Conservation (phyloP, 202 grass and related monocot species). For the Dendrocalamus latiflorus region DNA sequence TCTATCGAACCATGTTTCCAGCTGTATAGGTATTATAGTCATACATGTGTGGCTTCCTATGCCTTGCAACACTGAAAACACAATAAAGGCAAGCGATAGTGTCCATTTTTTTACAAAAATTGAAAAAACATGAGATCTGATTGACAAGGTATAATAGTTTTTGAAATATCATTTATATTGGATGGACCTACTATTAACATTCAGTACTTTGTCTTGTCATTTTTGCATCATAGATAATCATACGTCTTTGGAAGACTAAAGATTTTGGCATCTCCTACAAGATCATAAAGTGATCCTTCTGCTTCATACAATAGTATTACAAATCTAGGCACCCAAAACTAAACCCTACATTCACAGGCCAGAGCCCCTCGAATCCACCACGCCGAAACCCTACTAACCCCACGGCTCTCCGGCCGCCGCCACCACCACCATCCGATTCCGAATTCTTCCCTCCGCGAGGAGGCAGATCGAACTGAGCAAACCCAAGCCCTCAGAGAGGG, state of each 20-base stretch:
- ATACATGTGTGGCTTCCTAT: not conserved
- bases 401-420: not conserved
- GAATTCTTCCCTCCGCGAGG: not conserved
- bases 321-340: not conserved
- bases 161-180: not conserved
- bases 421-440: not conserved
- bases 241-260: not conserved
- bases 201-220: not conserved
- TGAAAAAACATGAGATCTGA: not conserved
- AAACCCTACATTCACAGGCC: conserved; percentile 29
- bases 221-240: not conserved
- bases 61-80: not conserved
- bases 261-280: not conserved
- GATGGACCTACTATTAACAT: not conserved
- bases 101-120: not conserved
- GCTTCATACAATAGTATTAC: not conserved
- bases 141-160: not conserved
- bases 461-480: conserved; percentile 24
- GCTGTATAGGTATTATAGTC: not conserved
- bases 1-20: not conserved
- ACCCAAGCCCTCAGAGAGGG: not conserved
- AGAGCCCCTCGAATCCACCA: not conserved
- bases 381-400: not conserved
- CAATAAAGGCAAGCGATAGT: not conserved
- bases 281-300: not conserved